A percentile compares a stretch with the other conserved stretches of the same genome.
phyloP scores from a whole-genome alignment of 2,329 filamentous ascomycete genomes.

The Fusarium setosum region DNA sequence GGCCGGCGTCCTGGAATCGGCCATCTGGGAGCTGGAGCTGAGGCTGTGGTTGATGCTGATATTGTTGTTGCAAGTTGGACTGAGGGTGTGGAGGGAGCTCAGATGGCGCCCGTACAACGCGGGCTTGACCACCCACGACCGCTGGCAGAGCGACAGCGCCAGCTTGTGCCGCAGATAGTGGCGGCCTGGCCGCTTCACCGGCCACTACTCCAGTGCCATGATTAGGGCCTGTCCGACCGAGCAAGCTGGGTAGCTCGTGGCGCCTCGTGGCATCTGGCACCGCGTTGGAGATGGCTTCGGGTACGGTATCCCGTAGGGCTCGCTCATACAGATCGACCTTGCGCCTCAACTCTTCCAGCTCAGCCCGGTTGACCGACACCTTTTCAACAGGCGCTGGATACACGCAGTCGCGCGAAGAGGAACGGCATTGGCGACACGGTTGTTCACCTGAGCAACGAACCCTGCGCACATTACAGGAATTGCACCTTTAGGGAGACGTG shows the following conservation, averaged over 20 bases:
- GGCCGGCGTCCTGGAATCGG: slow-evolving; percentile 17
- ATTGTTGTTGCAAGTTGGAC: slow-evolving; percentile 21
- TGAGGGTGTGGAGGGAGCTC: slow-evolving; percentile 29
- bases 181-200: slow-evolving; percentile 14
- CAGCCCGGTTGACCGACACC: slow-evolving; percentile 53
- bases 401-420: slow-evolving; percentile 57
- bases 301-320: slow-evolving; percentile 51
- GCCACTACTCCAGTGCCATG: slow-evolving; percentile 8
- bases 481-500: slow-evolving; percentile 53
- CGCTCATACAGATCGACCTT: slow-evolving; percentile 55
- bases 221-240: slow-evolving; percentile 36
- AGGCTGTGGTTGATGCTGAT: slow-evolving; percentile 15
- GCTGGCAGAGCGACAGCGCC: not conserved
- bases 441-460: slow-evolving; percentile 63
- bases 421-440: slow-evolving; percentile 60
- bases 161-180: not conserved
- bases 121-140: slow-evolving; percentile 9
- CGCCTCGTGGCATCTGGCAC: slow-evolving; percentile 47
- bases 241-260: slow-evolving; percentile 47
- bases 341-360: slow-evolving; percentile 55
- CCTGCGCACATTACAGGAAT: slow-evolving; percentile 63
- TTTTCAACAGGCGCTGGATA: slow-evolving; percentile 60
- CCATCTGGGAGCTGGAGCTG: slow-evolving; percentile 17
- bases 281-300: slow-evolving; percentile 33
- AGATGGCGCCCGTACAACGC: slow-evolving; percentile 10